These are phyloP conservation scores for Microbotryum violaceum DNA, from an alignment of 1,284 basidiomycete genomes.

Conservation along the genomic window DNA sequence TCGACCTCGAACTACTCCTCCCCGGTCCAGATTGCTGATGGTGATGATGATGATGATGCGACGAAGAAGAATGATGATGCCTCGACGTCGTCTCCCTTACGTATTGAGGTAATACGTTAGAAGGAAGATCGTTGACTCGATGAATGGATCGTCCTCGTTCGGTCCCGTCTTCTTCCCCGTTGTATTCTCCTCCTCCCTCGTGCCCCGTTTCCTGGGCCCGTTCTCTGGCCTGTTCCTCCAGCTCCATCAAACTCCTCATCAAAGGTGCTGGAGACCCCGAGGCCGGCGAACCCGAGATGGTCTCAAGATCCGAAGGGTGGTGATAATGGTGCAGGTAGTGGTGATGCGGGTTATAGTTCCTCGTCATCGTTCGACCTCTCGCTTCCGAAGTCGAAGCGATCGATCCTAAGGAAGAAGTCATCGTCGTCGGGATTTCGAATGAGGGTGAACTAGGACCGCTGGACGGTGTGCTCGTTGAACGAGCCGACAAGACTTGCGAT, in stretches of 20 bases:
- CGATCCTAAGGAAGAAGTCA: too few species aligned
- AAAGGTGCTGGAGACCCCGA: slow-evolving; percentile 7
- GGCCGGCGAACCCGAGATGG: slow-evolving; percentile 12
- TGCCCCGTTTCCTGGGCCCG: background rate
- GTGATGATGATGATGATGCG: background rate
- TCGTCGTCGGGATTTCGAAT: too few species aligned
- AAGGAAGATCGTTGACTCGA: background rate
- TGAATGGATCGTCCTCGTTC: background rate
- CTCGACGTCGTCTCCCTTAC: too few species aligned
- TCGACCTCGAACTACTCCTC: background rate
- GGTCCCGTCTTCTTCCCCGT: background rate
- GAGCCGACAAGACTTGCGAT: too few species aligned
- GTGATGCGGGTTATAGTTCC: background rate
- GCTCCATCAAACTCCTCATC: background rate
- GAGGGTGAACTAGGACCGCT: too few species aligned
- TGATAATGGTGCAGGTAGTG: too few species aligned
- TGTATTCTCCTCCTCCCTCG: background rate
- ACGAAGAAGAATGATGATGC: background rate
- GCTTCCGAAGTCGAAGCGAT: slow-evolving; percentile 1
- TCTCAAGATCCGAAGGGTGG: background rate
- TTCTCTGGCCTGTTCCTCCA: background rate
- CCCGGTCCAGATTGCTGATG: background rate
- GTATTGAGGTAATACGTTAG: too few species aligned
- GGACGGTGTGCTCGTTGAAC: too few species aligned
- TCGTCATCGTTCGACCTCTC: slow-evolving; percentile 21